Conservation (phyloP, 2,329 filamentous ascomycete species). For the Truncatella angustata region DNA sequence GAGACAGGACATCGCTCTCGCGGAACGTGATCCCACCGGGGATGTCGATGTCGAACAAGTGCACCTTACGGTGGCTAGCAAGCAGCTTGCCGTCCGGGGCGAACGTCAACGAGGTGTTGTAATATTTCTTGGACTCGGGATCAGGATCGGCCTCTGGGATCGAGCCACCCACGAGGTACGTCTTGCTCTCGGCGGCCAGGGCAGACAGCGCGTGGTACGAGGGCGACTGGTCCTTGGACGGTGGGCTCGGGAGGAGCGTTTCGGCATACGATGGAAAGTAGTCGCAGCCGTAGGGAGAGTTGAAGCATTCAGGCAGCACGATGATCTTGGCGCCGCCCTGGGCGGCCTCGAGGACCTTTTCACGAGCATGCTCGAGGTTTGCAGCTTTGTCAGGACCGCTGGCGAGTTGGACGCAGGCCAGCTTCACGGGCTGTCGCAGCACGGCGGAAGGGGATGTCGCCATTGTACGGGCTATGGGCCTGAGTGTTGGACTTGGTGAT, state of each 20-base stretch:
- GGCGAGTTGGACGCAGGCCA: constrained; percentile 79
- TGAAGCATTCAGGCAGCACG: constrained; percentile 97
- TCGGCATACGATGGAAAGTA: constrained; percentile 94
- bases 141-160: constrained; percentile 74
- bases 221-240: constrained; percentile 67
- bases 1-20: constrained; percentile 84
- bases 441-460: constrained; percentile 37
- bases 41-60: constrained; percentile 97
- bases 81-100: constrained; percentile 74
- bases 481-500: constrained; percentile 7
- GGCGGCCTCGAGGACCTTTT: constrained; percentile 81
- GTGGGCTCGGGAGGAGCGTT: constrained; percentile 74
- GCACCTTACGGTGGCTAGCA: constrained; percentile 88
- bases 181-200: constrained; percentile 74
- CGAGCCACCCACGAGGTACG: constrained; percentile 86
- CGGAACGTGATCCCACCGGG: constrained; percentile 90
- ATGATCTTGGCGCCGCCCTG: constrained; percentile 76
- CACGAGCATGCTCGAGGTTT: constrained; percentile 79
- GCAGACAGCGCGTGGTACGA: constrained; percentile 81
- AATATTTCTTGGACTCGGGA: constrained; percentile 63
- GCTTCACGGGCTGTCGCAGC: constrained; percentile 73
- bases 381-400: constrained; percentile 77
- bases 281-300: constrained; percentile 89
- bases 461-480: constrained; percentile 22
- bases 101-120: constrained; percentile 90